Base-by-base conservation (phyloP, 257 asterid genomes). In the Fraxinus pennsylvanica region DNA sequence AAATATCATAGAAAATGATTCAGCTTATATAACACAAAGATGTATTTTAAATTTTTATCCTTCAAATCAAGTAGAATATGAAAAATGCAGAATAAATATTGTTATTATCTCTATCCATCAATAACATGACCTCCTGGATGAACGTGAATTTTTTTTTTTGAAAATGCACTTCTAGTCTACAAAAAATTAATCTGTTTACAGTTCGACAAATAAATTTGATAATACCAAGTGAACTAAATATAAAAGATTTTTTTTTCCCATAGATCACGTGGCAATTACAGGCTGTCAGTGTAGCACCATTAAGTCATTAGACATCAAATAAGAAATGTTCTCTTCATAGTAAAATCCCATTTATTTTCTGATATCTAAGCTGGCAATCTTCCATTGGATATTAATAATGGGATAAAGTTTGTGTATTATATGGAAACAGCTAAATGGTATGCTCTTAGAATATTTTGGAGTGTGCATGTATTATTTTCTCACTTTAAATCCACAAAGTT, bases 141-240 rank as follows among this genome's bases (percentile, higher is more conserved):
- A 52, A 74, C 12, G 41, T 59, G 27, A 57, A 19, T 63, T 27
- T 19, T 59, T 33, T 75, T 15, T 75, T 15, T 61, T 61, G 59
- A 35, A 59, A 32, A 66, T 30, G 75, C n/a, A 72, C 47, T 39
- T 81, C 33, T 8, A 17, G 77, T 67, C 15, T 32, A 39, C 41
- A 52, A 54, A 32, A 68, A 41, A 1, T 71, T 19, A 65, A 79
- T 54, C 22, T 54, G 66, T 65, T n/a, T 57, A n/a, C 17, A 38
- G 13, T 57, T 76, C 14, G 3, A 33, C 36, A 25, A 7, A 65
- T 57, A 7, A n/a, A 29, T 76, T 80, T 73, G 15, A 82, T 27
- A 19, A 57, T 68, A 25, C 45, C 36, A 52, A 65, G 54, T 65
- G 41, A 71, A 77, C 47, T 35, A 32, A 80, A 73, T 59, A 65